Base-by-base conservation (phyloP, 2,329 filamentous ascomycete genomes). In the Penicillium frequentans region DNA sequence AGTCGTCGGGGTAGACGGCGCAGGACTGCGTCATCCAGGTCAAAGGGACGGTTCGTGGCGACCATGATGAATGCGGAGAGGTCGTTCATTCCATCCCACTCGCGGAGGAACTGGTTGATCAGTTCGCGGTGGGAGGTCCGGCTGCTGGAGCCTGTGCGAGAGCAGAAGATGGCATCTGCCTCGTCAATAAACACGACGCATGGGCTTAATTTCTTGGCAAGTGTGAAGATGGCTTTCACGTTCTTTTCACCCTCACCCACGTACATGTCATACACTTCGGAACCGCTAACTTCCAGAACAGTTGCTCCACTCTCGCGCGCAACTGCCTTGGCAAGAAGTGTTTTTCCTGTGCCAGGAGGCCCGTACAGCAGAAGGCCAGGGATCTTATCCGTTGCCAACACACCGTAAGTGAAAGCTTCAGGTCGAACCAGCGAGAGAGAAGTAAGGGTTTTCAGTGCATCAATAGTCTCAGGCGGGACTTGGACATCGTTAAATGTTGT, bases 181-280 rank as follows among this genome's bases (percentile, higher is more conserved):
- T 99, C 95, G 69, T 99, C 95, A 60, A 99, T 91, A 77, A 99
- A 98, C 50, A 99, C 90, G 16, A 99, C 88, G 69, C 93, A 93
- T 0, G 95, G 95, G 1, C 90, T 89, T 8, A 97, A 84, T 74
- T 96, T 96, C 76, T 91, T 91, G 4, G 95, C 95, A 0, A 98
- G 81, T 0, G 86, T 89, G 76, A 99, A 99, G 42, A 98, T 87
- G 0, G 93, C 93, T 52, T 89, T 88, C 53, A 98, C 90, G 70
- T 96, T 96, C 82, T 98, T 98, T 78, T 99, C 95, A 58, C 90
- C 90, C 73, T 98, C 92, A 23, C 95, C 95, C 3, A 98, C 91
- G 74, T 91, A 98, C 84, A 96, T 98, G 72, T 97, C 91, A 74
- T 96, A 96, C 65, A 99, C 90, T 63, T 91, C 91, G 1, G 91